A percentile compares a stretch with the other conserved stretches of the same genome.
Conservation (phyloP, 108 stramenopile genomes). For the Skeletonema grethae region DNA sequence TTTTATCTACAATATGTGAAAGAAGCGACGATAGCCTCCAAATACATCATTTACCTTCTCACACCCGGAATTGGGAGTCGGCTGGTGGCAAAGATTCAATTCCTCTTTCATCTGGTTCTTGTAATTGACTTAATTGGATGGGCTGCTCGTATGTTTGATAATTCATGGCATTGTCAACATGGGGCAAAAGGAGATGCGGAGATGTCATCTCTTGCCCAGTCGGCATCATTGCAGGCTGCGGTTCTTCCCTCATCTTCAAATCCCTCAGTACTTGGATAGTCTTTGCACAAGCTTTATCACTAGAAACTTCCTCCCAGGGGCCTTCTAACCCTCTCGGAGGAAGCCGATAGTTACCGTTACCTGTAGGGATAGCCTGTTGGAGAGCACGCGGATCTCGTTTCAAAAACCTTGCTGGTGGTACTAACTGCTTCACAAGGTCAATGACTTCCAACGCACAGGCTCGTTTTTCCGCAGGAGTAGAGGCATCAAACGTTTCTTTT, state of each 20-base stretch:
- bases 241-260: constrained; percentile 46
- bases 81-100: background rate
- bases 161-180: background rate
- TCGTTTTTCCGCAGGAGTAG: constrained; percentile 64
- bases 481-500: constrained; percentile 62
- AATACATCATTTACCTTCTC: background rate
- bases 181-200: background rate
- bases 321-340: constrained; percentile 44
- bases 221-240: background rate
- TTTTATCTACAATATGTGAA: background rate
- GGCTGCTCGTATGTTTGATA: background rate
- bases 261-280: constrained; percentile 81
- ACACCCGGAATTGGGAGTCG: background rate
- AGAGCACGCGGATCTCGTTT: constrained; percentile 18
- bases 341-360: constrained; percentile 20
- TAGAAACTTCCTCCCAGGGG: constrained; percentile 68
- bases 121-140: background rate
- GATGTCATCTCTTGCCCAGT: background rate
- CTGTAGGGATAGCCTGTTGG: constrained; percentile 11
- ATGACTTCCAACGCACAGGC: constrained; percentile 66
- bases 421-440: constrained; percentile 2
- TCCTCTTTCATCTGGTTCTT: background rate
- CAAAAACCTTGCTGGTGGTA: constrained; percentile 36
- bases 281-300: constrained; percentile 72
- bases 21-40: background rate